phyloP scores from a whole-genome alignment of 345 rosid genomes.

The Citrus reticulata region DNA sequence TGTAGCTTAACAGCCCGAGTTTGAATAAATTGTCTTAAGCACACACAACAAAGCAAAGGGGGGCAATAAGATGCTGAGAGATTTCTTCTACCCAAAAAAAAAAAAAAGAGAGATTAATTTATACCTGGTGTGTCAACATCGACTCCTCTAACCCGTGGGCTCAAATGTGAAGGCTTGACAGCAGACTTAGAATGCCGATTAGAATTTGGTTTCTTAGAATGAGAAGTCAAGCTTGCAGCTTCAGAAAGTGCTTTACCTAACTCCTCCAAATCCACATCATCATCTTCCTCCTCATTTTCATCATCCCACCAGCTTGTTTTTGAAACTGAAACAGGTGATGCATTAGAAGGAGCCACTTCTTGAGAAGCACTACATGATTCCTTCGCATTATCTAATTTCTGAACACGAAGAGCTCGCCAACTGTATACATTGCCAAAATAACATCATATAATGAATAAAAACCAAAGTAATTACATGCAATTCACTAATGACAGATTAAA shows the following conservation, averaged over 20 bases:
- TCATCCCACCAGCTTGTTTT: constrained; percentile 54
- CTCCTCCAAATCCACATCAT: constrained; percentile 60
- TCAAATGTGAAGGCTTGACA: constrained; percentile 28
- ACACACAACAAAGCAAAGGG: not conserved
- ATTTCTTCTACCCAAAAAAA: not conserved
- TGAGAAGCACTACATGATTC: constrained; percentile 12
- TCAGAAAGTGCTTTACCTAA: constrained; percentile 59
- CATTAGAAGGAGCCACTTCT: constrained; percentile 6
- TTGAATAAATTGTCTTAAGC: not conserved
- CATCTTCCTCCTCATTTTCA: constrained; percentile 44
- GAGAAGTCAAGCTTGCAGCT: constrained; percentile 52
- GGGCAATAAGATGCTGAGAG: not conserved
- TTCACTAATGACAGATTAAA: not conserved
- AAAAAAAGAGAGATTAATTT: not conserved
- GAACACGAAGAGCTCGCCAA: constrained; percentile 86
- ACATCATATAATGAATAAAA: not conserved
- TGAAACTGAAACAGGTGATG: constrained; percentile 32
- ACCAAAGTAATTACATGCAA: not conserved
- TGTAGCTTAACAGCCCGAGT: not conserved
- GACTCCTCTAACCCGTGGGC: constrained; percentile 14
- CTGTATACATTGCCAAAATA: constrained; percentile 29
- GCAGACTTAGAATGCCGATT: constrained; percentile 21
- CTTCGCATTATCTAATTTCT: constrained; percentile 32
- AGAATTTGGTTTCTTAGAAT: constrained; percentile 32
- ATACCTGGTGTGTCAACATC: constrained; percentile 42